Evolutionary conservation across 108 stramenopile genomes (phyloP), one percentile per base, ranked within the genome.

Genomic region (Pseudonitzschia multistriata): DNA sequence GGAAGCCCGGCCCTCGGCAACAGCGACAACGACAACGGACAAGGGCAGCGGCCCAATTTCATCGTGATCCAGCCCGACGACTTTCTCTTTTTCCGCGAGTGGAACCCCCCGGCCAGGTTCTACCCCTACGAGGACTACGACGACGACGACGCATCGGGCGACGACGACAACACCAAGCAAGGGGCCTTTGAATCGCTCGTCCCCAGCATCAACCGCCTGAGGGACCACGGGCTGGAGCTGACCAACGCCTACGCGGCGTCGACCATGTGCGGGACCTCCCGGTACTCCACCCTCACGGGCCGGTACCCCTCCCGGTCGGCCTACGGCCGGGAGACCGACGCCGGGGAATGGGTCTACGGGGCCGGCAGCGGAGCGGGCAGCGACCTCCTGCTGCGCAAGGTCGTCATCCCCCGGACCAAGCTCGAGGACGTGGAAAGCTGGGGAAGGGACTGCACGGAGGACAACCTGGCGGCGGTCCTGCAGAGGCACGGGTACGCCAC

Each of bases 11-110:
- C 37, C 5, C 5, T 37, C 8, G 37, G 37, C 37, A 37, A 8
- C 37, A 37, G 37, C 37, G 37, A 37, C 6, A 37, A 8, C 37
- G 8, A 37, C 37, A 37, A 8, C 37, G 37, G 37, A 5, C 5
- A 37, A 7, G 6, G 37, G 37, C 37, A 37, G 37, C 45, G 63
- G 3, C 63, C 63, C 27, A 81, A 81, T 66, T 35, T 81, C 52
- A 81, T 81, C 47, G 39, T 81, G 21, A 78, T 81, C 28, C 81
- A 81, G 78, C 81, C 81, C 2, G 81, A 81, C 53, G 81, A 81
- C 34, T 25, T 74, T 22, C 45, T 49, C 1, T 81, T 81, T 68
- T 66, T 72, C 33, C 69, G 70, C 6, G 81, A 74, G 37, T 81
- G 76, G 72, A 39, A 37, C n/a, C 68, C 73, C 14, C 81, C 76